Evolutionary conservation across 805 yeast species (phyloP).

Genomic region (Kazachstania africana): DNA sequence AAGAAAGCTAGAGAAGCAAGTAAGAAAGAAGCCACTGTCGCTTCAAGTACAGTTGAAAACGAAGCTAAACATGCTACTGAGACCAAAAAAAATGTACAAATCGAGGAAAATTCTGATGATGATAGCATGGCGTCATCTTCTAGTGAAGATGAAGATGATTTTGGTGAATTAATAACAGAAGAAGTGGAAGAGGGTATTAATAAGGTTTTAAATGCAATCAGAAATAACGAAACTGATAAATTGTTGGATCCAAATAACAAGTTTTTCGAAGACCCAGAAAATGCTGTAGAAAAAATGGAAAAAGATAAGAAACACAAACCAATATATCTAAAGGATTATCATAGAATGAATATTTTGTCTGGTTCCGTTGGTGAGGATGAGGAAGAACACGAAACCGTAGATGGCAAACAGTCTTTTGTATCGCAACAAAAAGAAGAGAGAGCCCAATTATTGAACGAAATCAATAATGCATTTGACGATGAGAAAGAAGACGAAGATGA

Average conservation of each 20-base stretch:
- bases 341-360: slow-evolving; percentile 67
- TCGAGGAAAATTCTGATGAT: slow-evolving; percentile 28
- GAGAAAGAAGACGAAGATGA: slow-evolving; percentile 32
- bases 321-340: slow-evolving; percentile 82
- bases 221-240: slow-evolving; percentile 44
- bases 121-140: slow-evolving; percentile 27
- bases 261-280: slow-evolving; percentile 62
- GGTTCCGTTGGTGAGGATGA: slow-evolving; percentile 50
- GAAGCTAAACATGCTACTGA: slow-evolving; percentile 6
- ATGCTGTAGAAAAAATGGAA: slow-evolving; percentile 24
- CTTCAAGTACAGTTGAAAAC: slow-evolving; percentile 2
- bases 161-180: slow-evolving; percentile 76
- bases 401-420: slow-evolving; percentile 49
- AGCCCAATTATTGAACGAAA: slow-evolving; percentile 60
- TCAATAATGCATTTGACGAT: slow-evolving; percentile 52
- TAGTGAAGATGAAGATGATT: slow-evolving; percentile 74
- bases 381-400: slow-evolving; percentile 33
- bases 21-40: slow-evolving; percentile 6
- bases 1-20: slow-evolving; percentile 50
- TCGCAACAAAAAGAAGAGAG: slow-evolving; percentile 69
- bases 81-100: neutral
- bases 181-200: slow-evolving; percentile 74
- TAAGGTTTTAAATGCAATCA: slow-evolving; percentile 59
- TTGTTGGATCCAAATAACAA: slow-evolving; percentile 56
- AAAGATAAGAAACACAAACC: slow-evolving; percentile 47